Evolutionary conservation across 176 grass and related monocot species (phyloP).

Genomic region (Phoenix roebelenii): DNA sequence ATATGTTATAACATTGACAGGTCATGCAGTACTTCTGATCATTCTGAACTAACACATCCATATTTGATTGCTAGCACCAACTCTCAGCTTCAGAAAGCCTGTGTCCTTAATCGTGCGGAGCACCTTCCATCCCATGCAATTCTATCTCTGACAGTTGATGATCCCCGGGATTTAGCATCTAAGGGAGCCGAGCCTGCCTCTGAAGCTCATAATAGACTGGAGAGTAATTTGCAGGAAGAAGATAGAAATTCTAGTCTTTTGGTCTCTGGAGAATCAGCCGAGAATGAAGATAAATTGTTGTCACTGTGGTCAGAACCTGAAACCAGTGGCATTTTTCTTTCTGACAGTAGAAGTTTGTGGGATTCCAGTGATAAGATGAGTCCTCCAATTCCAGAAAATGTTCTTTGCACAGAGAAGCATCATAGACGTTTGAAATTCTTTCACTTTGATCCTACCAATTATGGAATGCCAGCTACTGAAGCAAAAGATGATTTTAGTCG

Average conservation of each 20-base stretch:
- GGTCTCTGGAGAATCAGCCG: conserved; percentile 7
- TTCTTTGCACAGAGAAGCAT: conserved; percentile 63
- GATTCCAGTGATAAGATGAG: conserved; percentile 41
- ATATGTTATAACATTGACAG: conserved; percentile 18
- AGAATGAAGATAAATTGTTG: conserved; percentile 19
- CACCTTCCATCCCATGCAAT: conserved; percentile 51
- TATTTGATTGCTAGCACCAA: conserved; percentile 18
- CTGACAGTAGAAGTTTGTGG: conserved; percentile 54
- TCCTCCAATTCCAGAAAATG: conserved; percentile 47
- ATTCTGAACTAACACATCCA: conserved; percentile 16
- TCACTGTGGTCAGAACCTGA: conserved; percentile 30
- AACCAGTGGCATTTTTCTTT: conserved; percentile 32
- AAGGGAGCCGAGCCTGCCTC: conserved; percentile 9
- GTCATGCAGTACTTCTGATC: conserved; percentile 19
- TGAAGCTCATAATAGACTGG: conserved; percentile 15
- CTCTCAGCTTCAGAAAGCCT: conserved; percentile 24
- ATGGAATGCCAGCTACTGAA: conserved; percentile 25
- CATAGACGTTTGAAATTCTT: conserved; percentile 42
- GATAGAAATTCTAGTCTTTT: conserved; percentile 14
- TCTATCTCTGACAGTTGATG: conserved; percentile 56
- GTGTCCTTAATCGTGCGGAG: conserved; percentile 30
- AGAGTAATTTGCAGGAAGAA: conserved; percentile 33
- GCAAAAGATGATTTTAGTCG: conserved; percentile 34
- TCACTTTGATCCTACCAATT: conserved; percentile 42
- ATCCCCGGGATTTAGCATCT: conserved; percentile 52